Evolutionary conservation across 441 rosid genomes (phyloP), one percentile per base, ranked within the genome.

Genomic region (Biscutella laevigata): DNA sequence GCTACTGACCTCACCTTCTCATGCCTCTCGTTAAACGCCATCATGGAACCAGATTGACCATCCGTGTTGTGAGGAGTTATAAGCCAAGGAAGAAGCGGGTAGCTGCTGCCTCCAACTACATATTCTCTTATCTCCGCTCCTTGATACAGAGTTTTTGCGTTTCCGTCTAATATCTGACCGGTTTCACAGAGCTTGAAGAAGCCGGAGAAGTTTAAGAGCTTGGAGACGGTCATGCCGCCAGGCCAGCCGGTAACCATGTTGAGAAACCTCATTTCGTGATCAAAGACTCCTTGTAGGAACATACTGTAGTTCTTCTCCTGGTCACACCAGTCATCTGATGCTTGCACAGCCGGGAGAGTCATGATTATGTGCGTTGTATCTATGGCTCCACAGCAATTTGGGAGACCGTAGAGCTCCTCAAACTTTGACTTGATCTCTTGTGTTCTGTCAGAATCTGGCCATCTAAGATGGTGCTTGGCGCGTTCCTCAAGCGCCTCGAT

Each of bases 291-390:
- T 67, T 88, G 97, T 62, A 88, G 61, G 71, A 84, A 80, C 95
- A 86, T 88, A 64, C 88, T 81, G 54, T 82, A 82, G 58, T 86
- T 92, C 59, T 74, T 86, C 73, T 81, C 95, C 36, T 71, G 85
- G 76, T 88, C 95, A 47, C 91, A 86, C 95, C 95, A 92, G 53
- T 91, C 95, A 32, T 92, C 96, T 0, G 94, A 92, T 7, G 96
- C 86, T 69, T 88, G 86, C 62, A 86, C 92, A 4, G 98, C 89
- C 0, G 92, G 95, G 52, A 88, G 92, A 19, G 94, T 83, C 98
- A 88, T 92, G 66, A 84, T 71, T 52, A 86, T 81, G 66, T 81
- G 94, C 0, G 96, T 79, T 1, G 94, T 79, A 63, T 92, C 98
- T 41, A 84, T 70, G 9, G 88, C 96, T 36, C 91, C 96, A 10